These are phyloP conservation scores for Taphrina flavorubra DNA, from an alignment of 1,139 yeast species.

Conservation along the genomic window DNA sequence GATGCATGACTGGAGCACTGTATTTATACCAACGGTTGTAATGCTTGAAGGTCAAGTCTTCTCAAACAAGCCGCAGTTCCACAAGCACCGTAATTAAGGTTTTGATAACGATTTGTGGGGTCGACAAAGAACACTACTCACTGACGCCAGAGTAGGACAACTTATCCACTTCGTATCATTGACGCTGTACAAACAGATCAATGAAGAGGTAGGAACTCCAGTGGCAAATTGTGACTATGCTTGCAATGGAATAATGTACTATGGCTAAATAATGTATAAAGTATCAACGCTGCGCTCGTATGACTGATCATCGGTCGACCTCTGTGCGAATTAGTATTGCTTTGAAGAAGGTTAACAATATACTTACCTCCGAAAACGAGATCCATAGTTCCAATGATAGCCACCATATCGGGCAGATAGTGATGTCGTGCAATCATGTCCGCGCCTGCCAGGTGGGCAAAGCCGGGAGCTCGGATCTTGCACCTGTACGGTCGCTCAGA, in stretches of 20 bases:
- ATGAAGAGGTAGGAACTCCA: too few relatives aligned
- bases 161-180: too few relatives aligned
- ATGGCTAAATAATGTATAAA: slow-evolving; percentile 8
- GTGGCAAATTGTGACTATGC: neutral
- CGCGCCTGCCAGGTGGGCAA: slow-evolving; percentile 86
- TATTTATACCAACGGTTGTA: neutral
- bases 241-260: slow-evolving; percentile 7
- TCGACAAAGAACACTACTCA: too few relatives aligned
- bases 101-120: too few relatives aligned
- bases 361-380: slow-evolving; percentile 62
- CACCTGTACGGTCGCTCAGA: slow-evolving; percentile 90
- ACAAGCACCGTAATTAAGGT: too few relatives aligned
- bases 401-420: slow-evolving; percentile 89
- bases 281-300: slow-evolving; percentile 1
- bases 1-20: neutral
- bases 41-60: too few relatives aligned
- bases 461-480: slow-evolving; percentile 92
- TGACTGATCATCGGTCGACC: slow-evolving; percentile 24
- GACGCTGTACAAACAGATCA: too few relatives aligned
- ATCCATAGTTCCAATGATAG: slow-evolving; percentile 94
- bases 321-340: slow-evolving; percentile 5
- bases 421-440: slow-evolving; percentile 86
- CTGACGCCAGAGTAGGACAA: too few relatives aligned
- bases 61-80: too few relatives aligned
- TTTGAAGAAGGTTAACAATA: neutral